Conservation (phyloP, 2,329 filamentous ascomycete genomes). For the Elsinoe batatas region DNA sequence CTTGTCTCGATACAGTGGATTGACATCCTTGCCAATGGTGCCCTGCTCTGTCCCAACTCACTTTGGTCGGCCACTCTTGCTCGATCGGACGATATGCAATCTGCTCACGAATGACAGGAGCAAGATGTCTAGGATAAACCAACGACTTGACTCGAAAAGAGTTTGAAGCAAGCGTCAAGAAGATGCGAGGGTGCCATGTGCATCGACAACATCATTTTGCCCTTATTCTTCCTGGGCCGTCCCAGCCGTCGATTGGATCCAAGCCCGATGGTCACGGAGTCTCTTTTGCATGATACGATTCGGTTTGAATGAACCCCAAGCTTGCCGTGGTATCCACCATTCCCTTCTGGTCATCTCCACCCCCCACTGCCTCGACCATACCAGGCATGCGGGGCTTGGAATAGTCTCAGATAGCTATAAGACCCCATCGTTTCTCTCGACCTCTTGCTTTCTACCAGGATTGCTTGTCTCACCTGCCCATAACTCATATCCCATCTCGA, state of each 20-base stretch:
- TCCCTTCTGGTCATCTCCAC: neutral
- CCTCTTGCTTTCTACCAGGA: neutral
- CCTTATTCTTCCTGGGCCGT: neutral
- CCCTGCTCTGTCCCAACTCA: neutral
- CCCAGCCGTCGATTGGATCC: neutral
- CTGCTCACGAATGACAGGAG: neutral
- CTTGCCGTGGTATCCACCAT: slow-evolving; percentile 8
- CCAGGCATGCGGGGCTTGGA: slow-evolving; percentile 1
- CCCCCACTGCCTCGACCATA: neutral
- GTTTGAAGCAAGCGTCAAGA: neutral
- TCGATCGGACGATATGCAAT: neutral
- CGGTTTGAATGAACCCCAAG: slow-evolving; percentile 5
- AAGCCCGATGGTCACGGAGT: neutral
- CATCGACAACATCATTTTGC: neutral
- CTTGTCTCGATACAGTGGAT: slow-evolving; percentile 1
- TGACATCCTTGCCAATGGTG: neutral
- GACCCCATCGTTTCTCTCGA: neutral
- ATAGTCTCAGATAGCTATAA: neutral
- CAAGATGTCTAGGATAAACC: neutral
- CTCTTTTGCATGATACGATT: neutral
- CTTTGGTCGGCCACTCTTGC: neutral
- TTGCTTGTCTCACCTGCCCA: neutral
- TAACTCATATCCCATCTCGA: neutral
- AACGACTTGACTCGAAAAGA: neutral
- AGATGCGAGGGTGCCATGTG: neutral